Evolutionary conservation across 208 protist genomes (phyloP), one percentile per base, ranked within the genome.

Genomic region (Leishmania amazonensis): DNA sequence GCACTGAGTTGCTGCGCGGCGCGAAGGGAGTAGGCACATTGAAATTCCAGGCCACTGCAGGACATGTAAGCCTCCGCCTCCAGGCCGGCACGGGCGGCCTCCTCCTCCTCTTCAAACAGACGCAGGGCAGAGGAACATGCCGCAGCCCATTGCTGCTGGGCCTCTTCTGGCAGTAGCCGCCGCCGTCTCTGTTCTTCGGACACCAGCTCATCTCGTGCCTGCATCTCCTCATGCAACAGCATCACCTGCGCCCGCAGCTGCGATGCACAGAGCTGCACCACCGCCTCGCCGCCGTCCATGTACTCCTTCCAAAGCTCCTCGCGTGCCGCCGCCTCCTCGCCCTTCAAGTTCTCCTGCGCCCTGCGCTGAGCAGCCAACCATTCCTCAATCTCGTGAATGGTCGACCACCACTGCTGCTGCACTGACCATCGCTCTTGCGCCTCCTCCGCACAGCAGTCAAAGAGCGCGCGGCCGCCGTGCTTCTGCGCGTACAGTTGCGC

Each of bases 1-100:
- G 45, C 31, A 49, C 42, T 60, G n/a, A 70, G 78, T 57, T 86
- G 71, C 74, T 80, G 65, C 6, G 80, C 62, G 3, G 28, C 64
- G 21, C 81, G 81, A 5, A 77, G 77, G 21, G 77, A 71, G 70
- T 79, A 77, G 13, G 88, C 15, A 11, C 80, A 71, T 70, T 88
- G 85, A 78, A 91, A 94, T 11, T 64, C 40, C 49, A 91, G 60
- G 19, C 87, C 87, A 67, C 87, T 94, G 81, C 45, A 81, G n/a
- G 76, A 84, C 24, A 75, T 85, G 79, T 84, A 88, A 45, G 89
- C 83, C 67, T 92, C 89, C n/a, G 91, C 88, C 73, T 91, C 81
- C 60, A 94, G 76, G 2, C 75, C 79, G n/a, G 86, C 85, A 11
- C 91, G 88, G 0, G 62, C 80, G 15, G 85, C 81, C 73, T 91